Percentiles rank a stretch among this genome's conserved stretches.
These are phyloP conservation scores for Pyrenopolyporus hunteri DNA, from an alignment of 495 filamentous ascomycete genomes.

Conservation along the genomic window DNA sequence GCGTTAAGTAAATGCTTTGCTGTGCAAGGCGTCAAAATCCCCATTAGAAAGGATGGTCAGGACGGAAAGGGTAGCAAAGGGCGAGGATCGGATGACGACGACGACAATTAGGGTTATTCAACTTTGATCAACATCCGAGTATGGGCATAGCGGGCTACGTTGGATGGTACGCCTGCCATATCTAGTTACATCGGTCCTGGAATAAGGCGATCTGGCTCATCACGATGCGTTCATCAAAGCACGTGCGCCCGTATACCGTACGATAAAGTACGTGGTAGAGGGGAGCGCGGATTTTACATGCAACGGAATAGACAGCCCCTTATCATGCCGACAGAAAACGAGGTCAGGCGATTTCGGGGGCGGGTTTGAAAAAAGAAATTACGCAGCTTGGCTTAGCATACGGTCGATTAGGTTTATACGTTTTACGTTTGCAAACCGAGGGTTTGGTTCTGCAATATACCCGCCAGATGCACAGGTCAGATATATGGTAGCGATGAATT, in stretches of 20 bases:
- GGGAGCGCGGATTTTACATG: constrained; percentile 2
- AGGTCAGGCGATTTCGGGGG: constrained; percentile 15
- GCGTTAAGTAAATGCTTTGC: constrained; percentile 93
- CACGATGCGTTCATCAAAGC: constrained; percentile 4
- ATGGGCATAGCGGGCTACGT: constrained; percentile 1
- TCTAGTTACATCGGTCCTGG: neutral
- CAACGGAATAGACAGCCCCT: constrained; percentile 2
- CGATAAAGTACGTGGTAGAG: constrained; percentile 1
- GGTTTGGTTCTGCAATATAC: constrained; percentile 38
- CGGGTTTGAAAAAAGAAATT: constrained; percentile 12
- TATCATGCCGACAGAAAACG: constrained; percentile 21
- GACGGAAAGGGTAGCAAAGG: constrained; percentile 60
- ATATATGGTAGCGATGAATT: constrained; percentile 32
- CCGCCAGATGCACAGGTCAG: constrained; percentile 26
- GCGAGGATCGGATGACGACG: constrained; percentile 68
- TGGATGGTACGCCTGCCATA: constrained; percentile 6
- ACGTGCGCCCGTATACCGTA: constrained; percentile 15
- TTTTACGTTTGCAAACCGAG: constrained; percentile 33
- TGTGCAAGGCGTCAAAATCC: constrained; percentile 94
- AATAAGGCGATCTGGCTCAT: constrained; percentile 5
- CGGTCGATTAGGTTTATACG: constrained; percentile 25
- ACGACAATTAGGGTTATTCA: constrained; percentile 48
- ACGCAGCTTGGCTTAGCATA: constrained; percentile 7
- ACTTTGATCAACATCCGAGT: neutral
- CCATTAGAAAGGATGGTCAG: constrained; percentile 84